A percentile compares a stretch with the other conserved stretches of the same genome.
Evolutionary conservation across 176 grass and related monocot genomes (phyloP).

Genomic region (Zizania latifolia): DNA sequence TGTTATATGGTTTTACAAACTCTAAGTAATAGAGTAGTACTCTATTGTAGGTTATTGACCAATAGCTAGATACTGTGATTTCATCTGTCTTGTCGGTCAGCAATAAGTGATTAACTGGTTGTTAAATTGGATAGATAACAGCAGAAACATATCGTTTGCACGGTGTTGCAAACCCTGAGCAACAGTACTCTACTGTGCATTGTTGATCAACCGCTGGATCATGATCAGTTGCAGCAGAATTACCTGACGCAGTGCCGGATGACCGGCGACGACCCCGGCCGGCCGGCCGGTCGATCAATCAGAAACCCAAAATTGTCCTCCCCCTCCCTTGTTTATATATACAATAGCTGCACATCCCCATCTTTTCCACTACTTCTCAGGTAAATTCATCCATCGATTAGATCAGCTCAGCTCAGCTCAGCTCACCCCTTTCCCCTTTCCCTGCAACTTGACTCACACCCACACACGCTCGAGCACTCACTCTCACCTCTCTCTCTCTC

Average conservation of each 20-base stretch:
- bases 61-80: too few relatives aligned
- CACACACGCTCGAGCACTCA: constrained; percentile 42
- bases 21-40: too few relatives aligned
- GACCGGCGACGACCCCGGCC: constrained; percentile 37
- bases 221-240: constrained; percentile 54
- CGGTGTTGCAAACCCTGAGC: too few relatives aligned
- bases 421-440: constrained; percentile 36
- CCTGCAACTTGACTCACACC: constrained; percentile 14
- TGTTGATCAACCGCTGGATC: constrained; percentile 39
- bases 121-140: too few relatives aligned
- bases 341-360: constrained; percentile 15
- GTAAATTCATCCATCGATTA: too few relatives aligned
- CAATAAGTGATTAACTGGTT: too few relatives aligned
- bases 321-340: constrained; percentile 49
- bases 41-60: too few relatives aligned
- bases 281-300: too few relatives aligned
- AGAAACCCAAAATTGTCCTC: constrained; percentile 46
- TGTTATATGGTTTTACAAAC: too few relatives aligned
- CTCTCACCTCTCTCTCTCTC: neutral
- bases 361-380: constrained; percentile 38
- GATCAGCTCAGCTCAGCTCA: neutral
- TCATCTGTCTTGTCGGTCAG: too few relatives aligned
- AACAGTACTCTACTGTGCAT: constrained; percentile 11
- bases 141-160: too few relatives aligned
- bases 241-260: constrained; percentile 40